Base-by-base conservation (phyloP, 371 early-diverging fungal genomes). In the Circinella umbellata region DNA sequence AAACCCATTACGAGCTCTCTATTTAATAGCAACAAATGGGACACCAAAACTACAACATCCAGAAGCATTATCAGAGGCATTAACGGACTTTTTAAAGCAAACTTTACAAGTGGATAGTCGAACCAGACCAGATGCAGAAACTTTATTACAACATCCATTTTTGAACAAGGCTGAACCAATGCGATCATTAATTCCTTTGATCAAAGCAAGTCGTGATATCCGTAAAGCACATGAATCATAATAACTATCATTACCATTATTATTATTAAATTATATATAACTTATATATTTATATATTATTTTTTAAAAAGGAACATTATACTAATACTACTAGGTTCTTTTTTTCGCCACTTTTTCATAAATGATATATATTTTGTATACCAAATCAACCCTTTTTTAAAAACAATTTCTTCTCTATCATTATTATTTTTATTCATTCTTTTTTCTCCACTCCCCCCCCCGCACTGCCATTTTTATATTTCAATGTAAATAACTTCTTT, bases 1-100 rank as follows among this genome's bases (percentile, higher is more conserved):
- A 72, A 93, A 95, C 69, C 95, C 96, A 39, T 83, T 96, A 27
- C 86, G 94, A 69, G 98, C 98, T 15, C 86, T 98, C 17, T 97
- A 96, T 75, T 78, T 98, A 70, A 98, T 98, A 80, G 97, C 97
- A 5, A 98, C 97, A 39, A 98, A 96, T 70, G 98, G 98, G 18
- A 97, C 98, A 7, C 99, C 98, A 13, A 86, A 87, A 64, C 79
- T 98, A 17, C 93, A 97, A 77, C 90, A 95, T 69, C 97, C 97
- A 1, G 96, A 95, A 59, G 90, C 84, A 42, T 80, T 98, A 47
- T 92, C 93, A 14, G 80, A 87, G 0, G 82, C 86, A 10, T 94
- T 98, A 72, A 76, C 88, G 42, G 93, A 95, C 75, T 99, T 99
- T 80, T 82, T 99, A 68, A 80, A 80, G 14, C 81, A 87, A 71